Evolutionary conservation across 208 protist species (phyloP).

Genomic region (Leishmania braziliensis): DNA sequence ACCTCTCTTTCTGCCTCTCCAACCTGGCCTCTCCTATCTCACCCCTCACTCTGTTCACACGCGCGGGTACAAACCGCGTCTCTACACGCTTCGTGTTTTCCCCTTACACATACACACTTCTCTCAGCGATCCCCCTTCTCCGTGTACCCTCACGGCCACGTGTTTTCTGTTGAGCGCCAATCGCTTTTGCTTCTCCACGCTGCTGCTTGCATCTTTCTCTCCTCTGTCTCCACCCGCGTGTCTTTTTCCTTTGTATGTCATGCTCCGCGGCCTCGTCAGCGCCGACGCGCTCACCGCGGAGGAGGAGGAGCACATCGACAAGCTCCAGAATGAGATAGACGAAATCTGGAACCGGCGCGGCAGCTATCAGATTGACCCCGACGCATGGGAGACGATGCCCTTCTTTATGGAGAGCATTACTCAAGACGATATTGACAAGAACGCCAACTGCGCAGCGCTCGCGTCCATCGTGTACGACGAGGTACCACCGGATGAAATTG

Average conservation of each 20-base stretch:
- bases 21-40: neutral
- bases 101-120: neutral
- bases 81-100: neutral
- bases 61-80: too few relatives aligned
- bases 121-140: neutral
- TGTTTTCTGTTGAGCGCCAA: neutral
- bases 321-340: constrained; percentile 83
- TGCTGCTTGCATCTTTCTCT: neutral
- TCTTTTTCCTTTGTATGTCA: neutral
- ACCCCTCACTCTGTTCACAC: neutral
- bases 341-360: constrained; percentile 87
- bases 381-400: constrained; percentile 88
- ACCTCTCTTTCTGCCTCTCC: neutral
- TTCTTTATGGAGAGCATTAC: constrained; percentile 91
- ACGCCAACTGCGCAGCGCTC: constrained; percentile 73
- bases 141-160: neutral
- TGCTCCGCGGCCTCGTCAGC: constrained; percentile 56
- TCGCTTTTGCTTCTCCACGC: neutral
- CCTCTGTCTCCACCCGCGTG: neutral
- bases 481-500: constrained; percentile 78
- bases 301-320: constrained; percentile 70
- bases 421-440: constrained; percentile 82
- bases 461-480: constrained; percentile 89
- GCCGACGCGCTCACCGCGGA: constrained; percentile 48
- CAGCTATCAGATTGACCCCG: constrained; percentile 84